These are phyloP conservation scores for Giardia duodenalis DNA, from an alignment of 208 protist species.

Conservation along the genomic window DNA sequence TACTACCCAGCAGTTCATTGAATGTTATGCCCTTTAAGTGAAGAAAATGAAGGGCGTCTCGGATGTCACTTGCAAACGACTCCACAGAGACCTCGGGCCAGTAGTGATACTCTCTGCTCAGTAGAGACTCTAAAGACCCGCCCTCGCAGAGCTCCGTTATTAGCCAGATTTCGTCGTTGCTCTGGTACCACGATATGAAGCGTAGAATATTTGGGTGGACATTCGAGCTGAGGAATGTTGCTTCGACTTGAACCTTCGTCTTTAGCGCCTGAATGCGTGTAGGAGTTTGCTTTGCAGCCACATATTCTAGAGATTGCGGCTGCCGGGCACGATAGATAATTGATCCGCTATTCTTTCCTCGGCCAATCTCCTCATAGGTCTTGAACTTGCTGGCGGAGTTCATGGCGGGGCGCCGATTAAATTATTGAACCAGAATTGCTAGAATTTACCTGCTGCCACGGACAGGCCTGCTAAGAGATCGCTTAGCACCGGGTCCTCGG, in stretches of 20 bases:
- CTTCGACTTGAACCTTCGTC: slow-evolving; percentile 5
- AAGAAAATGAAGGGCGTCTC: slow-evolving; percentile 34
- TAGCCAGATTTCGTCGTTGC: slow-evolving; percentile 37
- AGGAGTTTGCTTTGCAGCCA: not conserved
- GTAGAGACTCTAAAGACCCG: slow-evolving; percentile 28
- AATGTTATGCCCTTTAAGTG: not conserved
- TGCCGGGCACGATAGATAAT: not conserved
- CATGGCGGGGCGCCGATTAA: too few species aligned
- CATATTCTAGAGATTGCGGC: not conserved
- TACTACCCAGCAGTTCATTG: not conserved
- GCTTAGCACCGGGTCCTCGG: too few species aligned
- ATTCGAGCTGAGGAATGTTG: not conserved
- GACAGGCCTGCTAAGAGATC: too few species aligned
- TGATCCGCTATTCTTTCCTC: not conserved
- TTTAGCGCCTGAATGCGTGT: not conserved
- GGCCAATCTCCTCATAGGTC: not conserved
- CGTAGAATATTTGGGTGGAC: slow-evolving; percentile 36
- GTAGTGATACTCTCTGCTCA: slow-evolving; percentile 23
- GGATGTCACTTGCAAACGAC: slow-evolving; percentile 32
- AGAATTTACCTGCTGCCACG: too few species aligned
- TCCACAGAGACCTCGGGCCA: slow-evolving; percentile 31
- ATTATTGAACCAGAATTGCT: too few species aligned
- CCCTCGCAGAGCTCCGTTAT: slow-evolving; percentile 36
- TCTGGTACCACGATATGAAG: slow-evolving; percentile 39
- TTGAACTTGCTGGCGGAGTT: not conserved